These are phyloP conservation scores for Saturnispora gosingensis DNA, from an alignment of 805 yeast genomes.

Conservation along the genomic window DNA sequence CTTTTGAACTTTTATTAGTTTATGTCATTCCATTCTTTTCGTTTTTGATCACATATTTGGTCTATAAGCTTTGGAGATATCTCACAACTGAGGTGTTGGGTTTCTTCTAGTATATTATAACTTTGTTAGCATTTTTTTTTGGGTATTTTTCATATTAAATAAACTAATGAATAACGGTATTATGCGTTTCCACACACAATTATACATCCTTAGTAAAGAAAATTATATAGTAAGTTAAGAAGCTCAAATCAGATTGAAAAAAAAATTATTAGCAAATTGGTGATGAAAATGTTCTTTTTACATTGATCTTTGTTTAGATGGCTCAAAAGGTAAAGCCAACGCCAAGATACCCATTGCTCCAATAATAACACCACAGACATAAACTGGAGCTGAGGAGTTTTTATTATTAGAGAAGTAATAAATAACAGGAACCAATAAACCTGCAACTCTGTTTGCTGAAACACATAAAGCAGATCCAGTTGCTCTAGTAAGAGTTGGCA, in stretches of 20 bases:
- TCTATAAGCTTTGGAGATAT: conserved; percentile 2
- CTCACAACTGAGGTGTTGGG: background rate
- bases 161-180: too few species aligned
- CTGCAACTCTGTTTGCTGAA: conserved; percentile 43
- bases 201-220: background rate
- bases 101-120: background rate
- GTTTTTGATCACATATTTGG: conserved; percentile 3
- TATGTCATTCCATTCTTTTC: conserved; percentile 20
- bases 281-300: conserved; percentile 7
- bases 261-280: background rate
- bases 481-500: conserved; percentile 44
- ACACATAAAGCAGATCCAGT: conserved; percentile 55
- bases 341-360: conserved; percentile 39
- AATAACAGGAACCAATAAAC: conserved; percentile 50
- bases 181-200: background rate
- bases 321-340: conserved; percentile 41
- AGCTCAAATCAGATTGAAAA: background rate
- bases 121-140: background rate
- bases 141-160: too few species aligned
- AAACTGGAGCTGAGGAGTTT: conserved; percentile 49
- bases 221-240: background rate
- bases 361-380: conserved; percentile 50
- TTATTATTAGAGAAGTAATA: conserved; percentile 40
- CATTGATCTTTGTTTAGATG: conserved; percentile 31
- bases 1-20: conserved; percentile 14